Conservation (phyloP, 257 asterid genomes). For the Anisodus acutangulus region DNA sequence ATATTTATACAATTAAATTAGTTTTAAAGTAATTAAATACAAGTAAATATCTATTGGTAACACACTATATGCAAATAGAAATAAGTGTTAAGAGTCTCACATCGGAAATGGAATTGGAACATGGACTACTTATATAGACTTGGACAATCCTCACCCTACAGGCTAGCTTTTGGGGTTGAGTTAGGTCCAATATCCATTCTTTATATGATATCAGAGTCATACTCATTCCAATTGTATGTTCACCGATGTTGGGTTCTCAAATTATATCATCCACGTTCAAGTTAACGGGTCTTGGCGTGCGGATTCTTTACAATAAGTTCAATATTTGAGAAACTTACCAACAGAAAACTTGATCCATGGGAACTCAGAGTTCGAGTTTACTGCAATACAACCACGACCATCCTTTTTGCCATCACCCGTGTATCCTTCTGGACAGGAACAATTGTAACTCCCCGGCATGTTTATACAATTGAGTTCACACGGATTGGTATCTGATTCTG, state of each 20-base stretch:
- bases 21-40: not conserved
- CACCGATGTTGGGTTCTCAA: too few species aligned
- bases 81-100: too few species aligned
- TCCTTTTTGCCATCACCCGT: constrained; percentile 53
- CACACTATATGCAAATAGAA: not conserved
- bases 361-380: constrained; percentile 44
- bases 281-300: too few species aligned
- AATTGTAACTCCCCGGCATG: constrained; percentile 48
- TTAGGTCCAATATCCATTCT: too few species aligned
- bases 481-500: constrained; percentile 32
- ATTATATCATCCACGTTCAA: too few species aligned
- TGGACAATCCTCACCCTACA: too few species aligned
- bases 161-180: too few species aligned
- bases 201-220: too few species aligned
- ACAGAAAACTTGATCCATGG: constrained; percentile 52
- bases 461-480: constrained; percentile 47
- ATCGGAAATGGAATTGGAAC: too few species aligned
- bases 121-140: too few species aligned
- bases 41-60: not conserved
- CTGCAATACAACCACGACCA: constrained; percentile 51
- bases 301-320: not conserved
- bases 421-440: constrained; percentile 60
- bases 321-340: constrained; percentile 33
- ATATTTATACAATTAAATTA: not conserved
- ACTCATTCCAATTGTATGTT: too few species aligned